Evolutionary conservation across 768 basidiomycete species (phyloP).

Genomic region (Macrolepiota albuminosa): DNA sequence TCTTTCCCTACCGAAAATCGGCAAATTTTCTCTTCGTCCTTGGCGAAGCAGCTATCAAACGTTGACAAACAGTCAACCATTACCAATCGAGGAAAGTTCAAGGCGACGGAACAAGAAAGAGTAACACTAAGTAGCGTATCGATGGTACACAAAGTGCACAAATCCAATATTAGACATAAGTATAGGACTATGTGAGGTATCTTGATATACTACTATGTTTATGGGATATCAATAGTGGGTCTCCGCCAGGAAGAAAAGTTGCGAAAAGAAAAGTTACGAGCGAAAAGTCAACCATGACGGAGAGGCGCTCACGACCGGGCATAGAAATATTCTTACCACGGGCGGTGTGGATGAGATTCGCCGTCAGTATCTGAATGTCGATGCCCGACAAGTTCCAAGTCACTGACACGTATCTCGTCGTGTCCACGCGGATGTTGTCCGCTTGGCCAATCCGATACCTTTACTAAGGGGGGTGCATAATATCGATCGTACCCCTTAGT

Average conservation of each 20-base stretch:
- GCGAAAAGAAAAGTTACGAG: not conserved
- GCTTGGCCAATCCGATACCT: slow-evolving; percentile 11
- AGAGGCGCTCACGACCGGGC: not conserved
- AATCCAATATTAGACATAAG: slow-evolving; percentile 9
- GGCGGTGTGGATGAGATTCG: slow-evolving; percentile 39
- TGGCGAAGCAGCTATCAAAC: not conserved
- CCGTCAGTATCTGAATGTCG: slow-evolving; percentile 29
- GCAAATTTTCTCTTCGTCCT: not conserved
- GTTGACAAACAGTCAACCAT: not conserved
- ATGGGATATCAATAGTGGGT: slow-evolving; percentile 6
- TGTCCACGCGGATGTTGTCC: slow-evolving; percentile 11
- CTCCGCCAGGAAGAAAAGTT: not conserved
- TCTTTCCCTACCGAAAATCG: not conserved
- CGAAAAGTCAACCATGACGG: not conserved
- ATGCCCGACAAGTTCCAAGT: slow-evolving; percentile 19
- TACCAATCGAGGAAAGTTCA: not conserved
- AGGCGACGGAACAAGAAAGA: not conserved
- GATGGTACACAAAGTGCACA: not conserved
- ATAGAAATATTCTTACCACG: slow-evolving; percentile 33
- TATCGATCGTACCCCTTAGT: slow-evolving; percentile 10
- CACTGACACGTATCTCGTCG: slow-evolving; percentile 18
- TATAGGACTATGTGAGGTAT: slow-evolving; percentile 10
- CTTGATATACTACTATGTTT: not conserved
- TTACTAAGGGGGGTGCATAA: slow-evolving; percentile 2
- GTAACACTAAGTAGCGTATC: not conserved